Base-by-base conservation (phyloP, 768 basidiomycete species). In the Trametes cubensis region DNA sequence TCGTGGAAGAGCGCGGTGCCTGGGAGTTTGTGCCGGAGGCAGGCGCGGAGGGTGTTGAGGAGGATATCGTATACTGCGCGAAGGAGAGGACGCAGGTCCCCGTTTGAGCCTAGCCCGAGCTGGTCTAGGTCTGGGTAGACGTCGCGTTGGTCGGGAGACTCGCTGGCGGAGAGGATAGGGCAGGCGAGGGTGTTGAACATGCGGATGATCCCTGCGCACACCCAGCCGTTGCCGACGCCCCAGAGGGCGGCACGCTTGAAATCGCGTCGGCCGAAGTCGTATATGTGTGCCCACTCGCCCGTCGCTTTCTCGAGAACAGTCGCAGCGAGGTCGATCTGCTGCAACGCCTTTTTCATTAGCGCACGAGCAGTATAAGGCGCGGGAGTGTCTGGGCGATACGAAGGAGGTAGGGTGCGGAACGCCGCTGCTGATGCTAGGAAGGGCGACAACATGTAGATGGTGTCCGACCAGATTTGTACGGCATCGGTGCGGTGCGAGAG, bases 141-240 rank as follows among this genome's bases (percentile, higher is more conserved):
- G 34, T 34, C 34, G 4, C 34, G 34, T 10, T 34, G 34, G 34
- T 34, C 34, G 2, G 46, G 14, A 47, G 42, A 48, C 26, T 25
- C 40, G 34, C 4, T 14, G 13, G 55, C 40, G 20, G 42, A 34
- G 1, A 25, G n/a, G 13, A 40, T 40, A 2, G 55, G 58, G 15
- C 21, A 13, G 6, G 52, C 59, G 23, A 67, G 30, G 14, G 42
- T 63, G 28, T 48, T 38, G 10, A 69, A 39, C 14, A 67, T 44
- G 44, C 70, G 67, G 21, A 64, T 51, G 47, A 70, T 71, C 26
- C 70, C 70, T 2, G 61, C 52, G 49, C 66, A 66, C 15, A 67
- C 70, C 70, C 69, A 71, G 17, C 70, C 70, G 47, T 70, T 70
- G 7, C 70, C 70, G 20, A 70, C 70, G n/a, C 69, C 67, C 69